Conservation (phyloP, 2,329 filamentous ascomycete genomes). For the Hypoxylon sp. region DNA sequence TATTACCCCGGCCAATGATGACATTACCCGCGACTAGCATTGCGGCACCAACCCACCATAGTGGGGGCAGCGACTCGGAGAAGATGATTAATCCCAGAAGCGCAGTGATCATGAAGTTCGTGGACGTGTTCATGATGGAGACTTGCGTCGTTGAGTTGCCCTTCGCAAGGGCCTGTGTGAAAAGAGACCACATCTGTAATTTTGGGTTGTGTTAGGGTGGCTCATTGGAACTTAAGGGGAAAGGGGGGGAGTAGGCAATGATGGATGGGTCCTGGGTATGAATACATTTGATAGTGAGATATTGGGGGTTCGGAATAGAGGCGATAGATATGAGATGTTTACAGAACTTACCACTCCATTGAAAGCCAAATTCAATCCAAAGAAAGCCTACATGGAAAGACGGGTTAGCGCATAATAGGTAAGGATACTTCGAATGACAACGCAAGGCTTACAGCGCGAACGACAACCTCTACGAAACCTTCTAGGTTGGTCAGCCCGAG, state of each 20-base stretch:
- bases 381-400: slow-evolving; percentile 71
- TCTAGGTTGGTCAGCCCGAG: slow-evolving; percentile 62
- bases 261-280: too few relatives aligned
- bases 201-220: slow-evolving; percentile 20
- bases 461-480: slow-evolving; percentile 62
- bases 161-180: slow-evolving; percentile 81
- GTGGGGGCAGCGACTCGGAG: slow-evolving; percentile 76
- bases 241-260: neutral
- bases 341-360: slow-evolving; percentile 73
- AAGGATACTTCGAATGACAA: neutral
- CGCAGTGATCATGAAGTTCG: slow-evolving; percentile 86
- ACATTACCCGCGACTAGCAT: slow-evolving; percentile 83
- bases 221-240: neutral
- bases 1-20: slow-evolving; percentile 76
- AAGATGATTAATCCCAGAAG: slow-evolving; percentile 80
- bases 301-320: too few relatives aligned
- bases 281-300: neutral
- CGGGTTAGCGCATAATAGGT: neutral
- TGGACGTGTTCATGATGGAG: slow-evolving; percentile 84
- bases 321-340: neutral
- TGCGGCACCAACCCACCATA: slow-evolving; percentile 83
- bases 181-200: slow-evolving; percentile 82
- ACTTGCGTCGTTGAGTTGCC: slow-evolving; percentile 84
- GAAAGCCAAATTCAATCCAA: slow-evolving; percentile 80
- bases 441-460: slow-evolving; percentile 64